Conservation (phyloP, 2,329 filamentous ascomycete species). For the Phialophora macrospora region DNA sequence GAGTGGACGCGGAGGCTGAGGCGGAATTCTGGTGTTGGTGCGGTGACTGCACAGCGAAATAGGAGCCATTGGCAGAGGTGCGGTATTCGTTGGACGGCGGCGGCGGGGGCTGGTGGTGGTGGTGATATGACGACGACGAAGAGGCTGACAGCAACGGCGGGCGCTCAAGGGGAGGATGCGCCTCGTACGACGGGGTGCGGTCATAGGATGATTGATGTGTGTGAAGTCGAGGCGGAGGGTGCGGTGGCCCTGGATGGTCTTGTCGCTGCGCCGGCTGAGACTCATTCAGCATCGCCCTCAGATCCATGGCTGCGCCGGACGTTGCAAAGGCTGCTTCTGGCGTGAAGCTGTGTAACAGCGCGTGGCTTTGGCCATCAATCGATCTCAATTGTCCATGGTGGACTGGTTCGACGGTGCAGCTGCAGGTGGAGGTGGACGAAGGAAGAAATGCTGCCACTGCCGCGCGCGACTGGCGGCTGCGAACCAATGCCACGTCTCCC, state of each 20-base stretch:
- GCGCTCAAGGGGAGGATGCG: conserved; percentile 22
- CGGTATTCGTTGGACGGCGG: conserved; percentile 32
- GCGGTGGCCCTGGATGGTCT: conserved; percentile 14
- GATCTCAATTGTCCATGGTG: conserved; percentile 26
- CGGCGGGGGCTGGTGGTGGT: conserved; percentile 28
- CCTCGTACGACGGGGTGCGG: conserved; percentile 33
- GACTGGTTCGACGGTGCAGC: conserved; percentile 27
- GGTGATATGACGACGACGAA: conserved; percentile 11
- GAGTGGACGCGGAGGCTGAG: conserved; percentile 22
- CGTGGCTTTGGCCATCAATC: conserved; percentile 31
- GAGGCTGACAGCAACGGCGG: conserved; percentile 24
- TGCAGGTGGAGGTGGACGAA: conserved; percentile 13
- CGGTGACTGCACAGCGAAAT: conserved; percentile 39
- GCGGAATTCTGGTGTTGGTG: conserved; percentile 34
- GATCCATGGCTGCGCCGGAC: conserved; percentile 37
- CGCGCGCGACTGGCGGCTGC: conserved; percentile 14
- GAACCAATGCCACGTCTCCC: conserved; percentile 8
- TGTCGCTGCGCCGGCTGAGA: conserved; percentile 31
- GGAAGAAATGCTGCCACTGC: conserved; percentile 10
- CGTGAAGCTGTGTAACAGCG: conserved; percentile 36
- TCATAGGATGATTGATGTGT: conserved; percentile 36
- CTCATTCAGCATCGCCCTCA: conserved; percentile 41
- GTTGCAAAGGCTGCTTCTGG: conserved; percentile 26
- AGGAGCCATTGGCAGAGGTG: conserved; percentile 34
- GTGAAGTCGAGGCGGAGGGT: conserved; percentile 36